Percentiles rank a stretch among this genome's conserved stretches.
These are phyloP conservation scores for Linderniella brevidens DNA, from an alignment of 257 asterid species.

Conservation along the genomic window DNA sequence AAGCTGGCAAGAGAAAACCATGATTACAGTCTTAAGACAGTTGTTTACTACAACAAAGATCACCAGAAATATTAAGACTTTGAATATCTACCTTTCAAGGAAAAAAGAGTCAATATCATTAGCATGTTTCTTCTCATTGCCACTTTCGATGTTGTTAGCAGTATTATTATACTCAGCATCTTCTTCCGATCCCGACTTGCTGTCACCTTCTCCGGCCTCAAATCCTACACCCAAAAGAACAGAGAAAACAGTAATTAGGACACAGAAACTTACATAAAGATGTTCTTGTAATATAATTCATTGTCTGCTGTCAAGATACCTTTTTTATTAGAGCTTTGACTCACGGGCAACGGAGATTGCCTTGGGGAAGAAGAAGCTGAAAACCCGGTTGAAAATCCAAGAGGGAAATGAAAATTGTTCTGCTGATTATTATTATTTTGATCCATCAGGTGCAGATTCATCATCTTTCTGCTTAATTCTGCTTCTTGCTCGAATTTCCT, in stretches of 20 bases:
- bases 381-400: constrained; percentile 23
- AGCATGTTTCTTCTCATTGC: constrained; percentile 21
- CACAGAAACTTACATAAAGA: too few relatives aligned
- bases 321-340: constrained; percentile 15
- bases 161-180: too few relatives aligned
- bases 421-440: constrained; percentile 37
- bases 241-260: neutral
- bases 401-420: constrained; percentile 29
- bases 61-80: too few relatives aligned
- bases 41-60: too few relatives aligned
- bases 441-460: constrained; percentile 74
- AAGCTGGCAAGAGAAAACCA: constrained; percentile 28
- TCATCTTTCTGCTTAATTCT: constrained; percentile 59
- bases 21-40: neutral
- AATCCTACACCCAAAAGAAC: neutral
- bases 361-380: constrained; percentile 44
- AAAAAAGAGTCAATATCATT: constrained; percentile 23
- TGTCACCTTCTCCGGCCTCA: too few relatives aligned
- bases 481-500: constrained; percentile 79
- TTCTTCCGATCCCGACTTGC: too few relatives aligned
- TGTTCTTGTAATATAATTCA: too few relatives aligned
- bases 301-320: too few relatives aligned
- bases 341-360: constrained; percentile 30
- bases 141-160: neutral
- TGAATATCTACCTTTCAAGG: constrained; percentile 54